Evolutionary conservation across 163 green algal genomes (phyloP).

Genomic region (Chlorella variabilis): DNA sequence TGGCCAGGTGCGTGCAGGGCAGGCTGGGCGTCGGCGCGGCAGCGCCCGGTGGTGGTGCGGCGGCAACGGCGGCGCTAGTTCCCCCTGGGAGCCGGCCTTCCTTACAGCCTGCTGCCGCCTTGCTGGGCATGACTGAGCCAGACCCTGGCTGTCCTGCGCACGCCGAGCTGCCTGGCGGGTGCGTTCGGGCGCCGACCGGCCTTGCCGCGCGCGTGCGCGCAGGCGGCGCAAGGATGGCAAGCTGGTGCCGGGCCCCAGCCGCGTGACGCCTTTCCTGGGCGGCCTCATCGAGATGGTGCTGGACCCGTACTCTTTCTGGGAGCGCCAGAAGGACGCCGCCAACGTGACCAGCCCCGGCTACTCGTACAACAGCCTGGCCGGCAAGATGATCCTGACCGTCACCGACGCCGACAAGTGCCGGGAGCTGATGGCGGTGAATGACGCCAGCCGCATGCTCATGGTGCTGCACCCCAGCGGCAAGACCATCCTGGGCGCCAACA

Average conservation of each 20-base stretch:
- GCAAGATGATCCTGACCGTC: constrained; percentile 84
- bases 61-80: no score
- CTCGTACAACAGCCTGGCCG: constrained; percentile 78
- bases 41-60: no score
- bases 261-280: constrained; percentile 74
- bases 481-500: constrained; percentile 83
- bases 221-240: constrained; percentile 40
- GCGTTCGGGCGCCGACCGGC: no score
- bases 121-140: neutral
- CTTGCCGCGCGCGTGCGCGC: no score
- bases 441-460: constrained; percentile 43
- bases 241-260: constrained; percentile 63
- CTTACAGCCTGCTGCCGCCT: neutral
- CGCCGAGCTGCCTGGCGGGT: neutral
- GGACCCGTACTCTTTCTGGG: constrained; percentile 88
- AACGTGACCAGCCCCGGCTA: constrained; percentile 47
- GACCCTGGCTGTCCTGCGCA: neutral
- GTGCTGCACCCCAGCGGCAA: constrained; percentile 79
- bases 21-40: no score
- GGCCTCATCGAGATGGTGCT: constrained; percentile 86
- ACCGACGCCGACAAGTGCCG: constrained; percentile 79
- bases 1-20: constrained; percentile 26
- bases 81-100: neutral
- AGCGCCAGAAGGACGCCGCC: constrained; percentile 66
- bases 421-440: constrained; percentile 49